phyloP scores from a whole-genome alignment of 1,284 basidiomycete species.

The Amylostereum areolatum region DNA sequence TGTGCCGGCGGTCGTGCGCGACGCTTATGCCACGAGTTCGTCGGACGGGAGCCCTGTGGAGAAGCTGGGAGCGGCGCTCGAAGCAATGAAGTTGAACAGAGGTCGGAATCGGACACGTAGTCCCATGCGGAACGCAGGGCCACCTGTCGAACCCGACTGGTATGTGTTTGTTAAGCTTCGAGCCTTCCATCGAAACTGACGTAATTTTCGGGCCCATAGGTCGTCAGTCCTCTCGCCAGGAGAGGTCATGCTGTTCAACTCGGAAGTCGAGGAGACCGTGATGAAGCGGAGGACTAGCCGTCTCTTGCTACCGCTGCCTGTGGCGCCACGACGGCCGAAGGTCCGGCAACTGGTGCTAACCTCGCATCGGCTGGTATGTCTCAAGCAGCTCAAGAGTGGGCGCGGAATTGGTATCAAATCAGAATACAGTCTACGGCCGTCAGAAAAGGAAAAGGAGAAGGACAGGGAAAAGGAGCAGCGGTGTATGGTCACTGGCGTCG shows the following conservation, averaged over 20 bases:
- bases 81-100: constrained; percentile 31
- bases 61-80: constrained; percentile 29
- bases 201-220: constrained; percentile 20
- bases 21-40: constrained; percentile 36
- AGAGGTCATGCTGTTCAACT: constrained; percentile 45
- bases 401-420: constrained; percentile 38
- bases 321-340: constrained; percentile 45
- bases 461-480: constrained; percentile 25
- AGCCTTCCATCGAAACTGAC: constrained; percentile 9
- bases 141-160: constrained; percentile 33
- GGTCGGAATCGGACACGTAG: constrained; percentile 51
- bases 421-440: constrained; percentile 37
- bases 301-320: constrained; percentile 47
- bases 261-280: constrained; percentile 47
- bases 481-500: constrained; percentile 38
- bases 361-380: constrained; percentile 47
- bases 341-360: constrained; percentile 54
- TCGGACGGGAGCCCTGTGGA: constrained; percentile 44
- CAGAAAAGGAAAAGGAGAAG: constrained; percentile 23
- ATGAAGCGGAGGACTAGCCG: constrained; percentile 55
- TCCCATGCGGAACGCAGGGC: constrained; percentile 49
- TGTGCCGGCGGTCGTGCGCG: constrained; percentile 23
- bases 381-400: constrained; percentile 40
- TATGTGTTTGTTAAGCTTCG: constrained; percentile 17
- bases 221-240: constrained; percentile 34